These are phyloP conservation scores for Candida vaughaniae DNA, from an alignment of 805 yeast genomes.

Conservation along the genomic window DNA sequence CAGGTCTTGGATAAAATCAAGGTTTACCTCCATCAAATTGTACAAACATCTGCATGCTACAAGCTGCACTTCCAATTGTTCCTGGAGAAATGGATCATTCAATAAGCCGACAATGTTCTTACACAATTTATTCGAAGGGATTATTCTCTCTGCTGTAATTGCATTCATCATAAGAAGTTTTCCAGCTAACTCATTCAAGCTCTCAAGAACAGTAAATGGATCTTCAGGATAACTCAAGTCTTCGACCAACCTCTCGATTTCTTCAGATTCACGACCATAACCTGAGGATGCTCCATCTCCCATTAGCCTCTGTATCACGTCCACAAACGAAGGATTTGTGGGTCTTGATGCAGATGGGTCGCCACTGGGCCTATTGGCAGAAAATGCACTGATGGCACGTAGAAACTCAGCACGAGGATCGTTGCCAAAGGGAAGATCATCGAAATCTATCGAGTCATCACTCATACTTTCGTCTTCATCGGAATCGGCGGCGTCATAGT, in stretches of 20 bases:
- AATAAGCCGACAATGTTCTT: conserved; percentile 57
- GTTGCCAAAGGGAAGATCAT: conserved; percentile 8
- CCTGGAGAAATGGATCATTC: conserved; percentile 54
- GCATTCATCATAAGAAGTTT: conserved; percentile 67
- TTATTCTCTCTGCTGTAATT: conserved; percentile 55
- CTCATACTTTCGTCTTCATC: conserved; percentile 5
- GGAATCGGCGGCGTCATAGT: conserved; percentile 7
- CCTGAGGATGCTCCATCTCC: conserved; percentile 23
- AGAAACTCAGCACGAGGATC: conserved; percentile 25
- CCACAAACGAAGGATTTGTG: conserved; percentile 25
- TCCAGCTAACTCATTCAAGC: conserved; percentile 63
- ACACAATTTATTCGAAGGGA: conserved; percentile 61
- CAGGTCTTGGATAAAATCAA: conserved; percentile 60
- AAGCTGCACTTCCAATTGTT: conserved; percentile 75
- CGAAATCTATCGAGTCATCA: conserved; percentile 5
- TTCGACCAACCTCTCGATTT: conserved; percentile 33
- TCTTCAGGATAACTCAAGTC: conserved; percentile 49
- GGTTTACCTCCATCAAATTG: conserved; percentile 74
- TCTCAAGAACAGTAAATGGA: conserved; percentile 60
- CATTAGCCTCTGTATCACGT: conserved; percentile 34
- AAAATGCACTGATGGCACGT: conserved; percentile 24
- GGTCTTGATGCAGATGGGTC: neutral
- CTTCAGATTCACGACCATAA: conserved; percentile 21
- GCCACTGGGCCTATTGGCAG: conserved; percentile 2
- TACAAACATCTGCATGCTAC: conserved; percentile 82